Evolutionary conservation across 164 flowering plant species (phyloP).

Genomic region (Magnolia changhungtana): DNA sequence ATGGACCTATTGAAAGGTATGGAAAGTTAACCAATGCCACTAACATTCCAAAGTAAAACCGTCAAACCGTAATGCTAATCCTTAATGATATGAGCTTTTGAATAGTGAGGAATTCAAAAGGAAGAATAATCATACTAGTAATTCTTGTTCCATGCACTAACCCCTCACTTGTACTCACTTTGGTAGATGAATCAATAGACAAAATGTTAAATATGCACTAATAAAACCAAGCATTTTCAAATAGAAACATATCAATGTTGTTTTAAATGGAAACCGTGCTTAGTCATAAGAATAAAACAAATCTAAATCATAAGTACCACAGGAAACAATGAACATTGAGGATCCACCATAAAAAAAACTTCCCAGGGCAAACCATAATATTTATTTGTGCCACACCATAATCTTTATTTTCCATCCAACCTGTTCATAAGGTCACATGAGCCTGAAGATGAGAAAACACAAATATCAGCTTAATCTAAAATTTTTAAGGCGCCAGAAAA

Average conservation of each 20-base stretch:
- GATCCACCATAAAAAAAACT: too few relatives aligned
- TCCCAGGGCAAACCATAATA: too few relatives aligned
- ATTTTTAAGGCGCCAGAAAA: too few relatives aligned
- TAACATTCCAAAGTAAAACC: background rate
- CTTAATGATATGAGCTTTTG: background rate
- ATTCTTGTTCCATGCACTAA: conserved; percentile 99
- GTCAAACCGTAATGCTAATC: background rate
- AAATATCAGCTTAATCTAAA: too few relatives aligned
- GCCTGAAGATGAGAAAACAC: too few relatives aligned
- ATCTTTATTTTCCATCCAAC: too few relatives aligned
- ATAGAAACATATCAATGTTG: background rate
- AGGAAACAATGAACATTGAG: too few relatives aligned
- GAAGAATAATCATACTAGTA: conserved; percentile 50
- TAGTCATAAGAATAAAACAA: too few relatives aligned
- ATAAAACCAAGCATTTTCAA: background rate
- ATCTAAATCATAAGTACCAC: too few relatives aligned
- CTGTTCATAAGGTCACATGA: too few relatives aligned
- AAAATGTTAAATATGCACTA: background rate
- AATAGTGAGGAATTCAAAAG: background rate
- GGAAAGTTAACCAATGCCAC: background rate
- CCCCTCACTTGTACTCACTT: conserved; percentile 99
- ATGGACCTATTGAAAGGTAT: conserved; percentile 25
- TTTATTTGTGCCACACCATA: too few relatives aligned
- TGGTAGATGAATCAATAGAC: conserved; percentile 21
- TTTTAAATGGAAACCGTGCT: too few relatives aligned